Base-by-base conservation (phyloP, 2,329 filamentous ascomycete species). In the Nannizziopsis barbatae region DNA sequence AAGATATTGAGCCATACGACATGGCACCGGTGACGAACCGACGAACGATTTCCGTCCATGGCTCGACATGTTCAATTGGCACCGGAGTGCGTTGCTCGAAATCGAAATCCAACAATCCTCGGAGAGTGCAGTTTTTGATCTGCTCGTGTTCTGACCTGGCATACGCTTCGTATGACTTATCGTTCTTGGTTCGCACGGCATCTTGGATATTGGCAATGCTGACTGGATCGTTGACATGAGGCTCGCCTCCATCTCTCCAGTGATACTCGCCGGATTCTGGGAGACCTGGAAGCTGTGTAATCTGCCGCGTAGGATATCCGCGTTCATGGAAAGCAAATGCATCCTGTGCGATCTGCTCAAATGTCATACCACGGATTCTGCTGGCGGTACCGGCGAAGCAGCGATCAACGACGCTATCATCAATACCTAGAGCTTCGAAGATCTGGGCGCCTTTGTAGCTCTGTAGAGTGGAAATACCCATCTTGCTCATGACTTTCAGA, bases 371-470 rank as follows among this genome's bases (percentile, higher is more conserved):
- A 70, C 87, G 86, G 61, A 96, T 94, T 65, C 90, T 86, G 46
- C 88, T 93, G 6, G 90, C 89, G 48, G 90, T 96, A 54, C 90
- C 90, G 61, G 83, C 83, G 72, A 96, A 96, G 75, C 89, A 95
- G 57, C 86, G 82, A 64, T 96, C 89, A 46, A 96, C 86, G 41
- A 96, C 89, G 15, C 77, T 76, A 65, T 95, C 89, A 61, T 95
- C 89, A 31, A 95, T 81, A 69, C 90, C 90, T 38, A 96, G 83
- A 42, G 89, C 88, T 66, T 96, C 90, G 58, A 95, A 96, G 55
- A 96, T 96, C 72, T 96, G 90, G 49, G 90, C 90, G 62, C 90
- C 90, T 75, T 96, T 96, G 75, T 96, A 96, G 57, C 84, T 90
- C 62, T 90, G 87, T 40, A 96, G 75, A 30, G 90, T 96, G 5